These are phyloP conservation scores for Russula griseocarnosa DNA, from an alignment of 768 basidiomycete species.

Conservation along the genomic window DNA sequence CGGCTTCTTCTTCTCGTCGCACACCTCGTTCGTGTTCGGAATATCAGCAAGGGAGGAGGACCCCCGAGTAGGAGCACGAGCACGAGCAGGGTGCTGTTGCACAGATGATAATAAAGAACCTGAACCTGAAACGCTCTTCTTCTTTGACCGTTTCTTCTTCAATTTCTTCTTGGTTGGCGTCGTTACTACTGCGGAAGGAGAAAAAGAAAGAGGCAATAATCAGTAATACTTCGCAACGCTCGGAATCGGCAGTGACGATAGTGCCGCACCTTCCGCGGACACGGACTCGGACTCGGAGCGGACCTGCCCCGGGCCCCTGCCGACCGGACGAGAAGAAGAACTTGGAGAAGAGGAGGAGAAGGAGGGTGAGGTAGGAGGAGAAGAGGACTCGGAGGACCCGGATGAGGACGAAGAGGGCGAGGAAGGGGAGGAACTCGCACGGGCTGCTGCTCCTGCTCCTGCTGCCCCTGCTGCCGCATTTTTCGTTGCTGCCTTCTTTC, in stretches of 20 bases:
- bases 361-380: neutral
- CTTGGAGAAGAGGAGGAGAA: neutral
- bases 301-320: neutral
- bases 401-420: neutral
- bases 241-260: neutral
- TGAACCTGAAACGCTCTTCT: too few relatives aligned
- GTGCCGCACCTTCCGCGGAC: neutral
- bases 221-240: neutral
- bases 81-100: too few relatives aligned
- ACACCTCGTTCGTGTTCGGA: neutral
- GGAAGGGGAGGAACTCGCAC: neutral
- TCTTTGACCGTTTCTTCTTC: too few relatives aligned
- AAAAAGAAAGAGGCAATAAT: too few relatives aligned
- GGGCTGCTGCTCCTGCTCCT: too few relatives aligned
- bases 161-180: too few relatives aligned
- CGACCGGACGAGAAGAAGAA: neutral
- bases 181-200: too few relatives aligned
- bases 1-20: conserved; percentile 28
- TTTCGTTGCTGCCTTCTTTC: neutral
- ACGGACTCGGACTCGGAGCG: neutral
- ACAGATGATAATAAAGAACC: too few relatives aligned
- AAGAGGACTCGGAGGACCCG: neutral
- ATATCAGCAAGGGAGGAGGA: neutral
- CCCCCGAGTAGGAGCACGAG: neutral
- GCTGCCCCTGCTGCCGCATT: too few relatives aligned